These are phyloP conservation scores for Cryomyces antarcticus DNA, from an alignment of 495 filamentous ascomycete species.

Conservation along the genomic window DNA sequence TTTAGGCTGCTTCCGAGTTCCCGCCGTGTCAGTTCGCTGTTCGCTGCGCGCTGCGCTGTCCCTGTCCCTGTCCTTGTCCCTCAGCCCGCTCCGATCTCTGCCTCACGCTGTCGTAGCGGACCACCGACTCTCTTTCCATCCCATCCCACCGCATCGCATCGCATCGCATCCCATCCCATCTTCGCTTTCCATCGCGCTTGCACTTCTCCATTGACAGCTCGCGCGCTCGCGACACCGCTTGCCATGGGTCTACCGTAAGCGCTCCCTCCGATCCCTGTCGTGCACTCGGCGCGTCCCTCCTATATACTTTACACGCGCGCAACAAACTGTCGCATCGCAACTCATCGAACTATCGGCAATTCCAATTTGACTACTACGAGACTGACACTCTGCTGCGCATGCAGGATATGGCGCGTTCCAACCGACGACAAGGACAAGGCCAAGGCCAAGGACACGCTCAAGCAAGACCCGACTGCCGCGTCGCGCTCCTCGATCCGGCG, in stretches of 20 bases:
- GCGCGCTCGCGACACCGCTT: too few species aligned
- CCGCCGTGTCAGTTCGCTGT: too few species aligned
- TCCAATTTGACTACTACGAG: too few species aligned
- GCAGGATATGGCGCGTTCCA: conserved; percentile 39
- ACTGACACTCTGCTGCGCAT: conserved; percentile 3
- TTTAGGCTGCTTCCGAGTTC: too few species aligned
- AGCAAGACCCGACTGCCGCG: conserved; percentile 29
- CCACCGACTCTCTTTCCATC: too few species aligned
- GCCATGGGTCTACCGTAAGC: conserved; percentile 72
- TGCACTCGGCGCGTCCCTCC: neutral
- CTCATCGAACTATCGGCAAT: neutral
- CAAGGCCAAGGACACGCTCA: conserved; percentile 26
- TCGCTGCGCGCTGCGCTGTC: too few species aligned
- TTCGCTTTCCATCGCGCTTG: neutral
- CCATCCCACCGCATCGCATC: too few species aligned
- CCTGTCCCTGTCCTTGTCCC: neutral
- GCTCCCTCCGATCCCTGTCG: neutral
- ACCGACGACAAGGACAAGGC: conserved; percentile 34
- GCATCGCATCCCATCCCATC: neutral
- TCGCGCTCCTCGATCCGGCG: conserved; percentile 52
- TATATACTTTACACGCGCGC: neutral
- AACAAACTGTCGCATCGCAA: conserved; percentile 1
- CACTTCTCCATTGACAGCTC: too few species aligned
- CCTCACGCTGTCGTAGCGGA: too few species aligned
- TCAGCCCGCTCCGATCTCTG: too few species aligned